Base-by-base conservation (phyloP, 495 filamentous ascomycete species). In the Annulohypoxylon maeteangense region DNA sequence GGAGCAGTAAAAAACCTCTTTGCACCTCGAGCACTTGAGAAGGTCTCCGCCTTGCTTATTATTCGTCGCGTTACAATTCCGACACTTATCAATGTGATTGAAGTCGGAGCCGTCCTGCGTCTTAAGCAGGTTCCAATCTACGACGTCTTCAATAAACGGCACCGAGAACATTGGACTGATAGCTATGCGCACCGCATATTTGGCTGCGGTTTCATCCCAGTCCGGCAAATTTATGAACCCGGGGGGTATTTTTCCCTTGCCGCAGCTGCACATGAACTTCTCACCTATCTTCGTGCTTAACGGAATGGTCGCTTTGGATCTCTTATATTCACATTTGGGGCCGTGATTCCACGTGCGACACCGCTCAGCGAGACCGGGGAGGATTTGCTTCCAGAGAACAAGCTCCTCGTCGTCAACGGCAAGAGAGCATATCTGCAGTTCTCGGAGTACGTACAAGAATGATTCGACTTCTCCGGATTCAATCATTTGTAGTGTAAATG, bases 281-380 rank as follows among this genome's bases (percentile, higher is more conserved):
- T 65, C 61, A 0, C 78, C 78, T 0, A 63, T 57, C n/a, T 69
- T 58, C 1, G 77, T 32, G 29, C 74, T 74, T 0, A 82, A 44
- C 11, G 80, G 81, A 31, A 78, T 36, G 20, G 45, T 66, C 7
- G 71, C 73, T 4, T 66, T 71, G 4, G 44, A 3, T 29, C 18
- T 74, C n/a, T 62, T 58, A 64, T 89, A 90, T 71, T 86, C 82
- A 69, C 87, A 90, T 7, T 59, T 55, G 0, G 70, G 62, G n/a
- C 50, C 53, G 59, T 90, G 87, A 1, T 72, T 63, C 84, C 84
- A 89, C 7, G 78, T 81, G 16, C 87, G 78, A 61, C 87, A 89
- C 5, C 87, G 80, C 72, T 90, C 87, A 7, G 79, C 82, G 31
- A 83, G 74, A 3, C 82, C 81, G 1, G 86, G 80, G 11, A 88